Conservation (phyloP, 225 moss, liverwort and hornwort genomes). For the Climacium dendroides region DNA sequence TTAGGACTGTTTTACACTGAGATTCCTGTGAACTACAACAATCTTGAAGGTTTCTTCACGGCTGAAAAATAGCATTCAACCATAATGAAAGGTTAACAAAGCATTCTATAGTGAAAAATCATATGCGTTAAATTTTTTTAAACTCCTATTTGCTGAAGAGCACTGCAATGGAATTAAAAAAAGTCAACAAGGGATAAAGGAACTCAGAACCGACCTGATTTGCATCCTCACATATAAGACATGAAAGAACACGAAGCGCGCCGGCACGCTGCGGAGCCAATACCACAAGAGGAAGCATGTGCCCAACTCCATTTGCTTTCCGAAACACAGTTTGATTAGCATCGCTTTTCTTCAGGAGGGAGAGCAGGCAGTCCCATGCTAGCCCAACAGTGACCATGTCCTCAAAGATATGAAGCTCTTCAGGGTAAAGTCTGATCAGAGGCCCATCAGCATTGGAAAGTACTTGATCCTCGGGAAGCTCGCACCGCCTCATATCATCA, state of each 20-base stretch:
- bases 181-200: not conserved
- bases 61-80: not conserved
- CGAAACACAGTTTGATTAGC: slow-evolving; percentile 73
- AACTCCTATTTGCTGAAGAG: not conserved
- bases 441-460: not conserved
- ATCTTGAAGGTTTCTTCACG: not conserved
- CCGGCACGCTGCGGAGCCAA: slow-evolving; percentile 56
- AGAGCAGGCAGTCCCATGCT: slow-evolving; percentile 74
- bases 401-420: slow-evolving; percentile 54
- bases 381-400: slow-evolving; percentile 41
- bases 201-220: slow-evolving; percentile 38
- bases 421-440: not conserved
- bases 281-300: slow-evolving; percentile 53
- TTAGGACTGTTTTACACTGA: not conserved
- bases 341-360: slow-evolving; percentile 58
- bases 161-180: not conserved
- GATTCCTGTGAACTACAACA: not conserved
- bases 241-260: slow-evolving; percentile 60
- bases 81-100: not conserved
- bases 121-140: not conserved
- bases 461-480: slow-evolving; percentile 19
- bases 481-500: slow-evolving; percentile 64
- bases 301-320: slow-evolving; percentile 52
- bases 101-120: not conserved
- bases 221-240: slow-evolving; percentile 70